Evolutionary conservation across 2,329 filamentous ascomycete genomes (phyloP).

Genomic region (Myriosclerotinia duriaeana): DNA sequence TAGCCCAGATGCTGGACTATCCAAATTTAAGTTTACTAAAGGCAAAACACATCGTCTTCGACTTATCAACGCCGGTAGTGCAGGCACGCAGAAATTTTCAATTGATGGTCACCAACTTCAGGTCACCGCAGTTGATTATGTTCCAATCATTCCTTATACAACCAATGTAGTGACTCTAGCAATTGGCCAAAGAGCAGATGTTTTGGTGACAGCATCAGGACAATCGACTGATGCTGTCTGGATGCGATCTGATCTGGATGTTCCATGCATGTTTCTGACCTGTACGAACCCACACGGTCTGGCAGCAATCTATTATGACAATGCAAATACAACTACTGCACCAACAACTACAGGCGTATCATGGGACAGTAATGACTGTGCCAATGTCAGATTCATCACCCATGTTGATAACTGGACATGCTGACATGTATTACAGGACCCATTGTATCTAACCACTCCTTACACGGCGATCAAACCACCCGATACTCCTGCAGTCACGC

Average conservation of each 20-base stretch:
- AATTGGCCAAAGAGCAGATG: conserved; percentile 50
- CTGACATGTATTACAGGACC: conserved; percentile 15
- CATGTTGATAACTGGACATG: not conserved
- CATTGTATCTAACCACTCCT: conserved; percentile 14
- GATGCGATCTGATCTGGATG: conserved; percentile 55
- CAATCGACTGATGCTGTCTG: conserved; percentile 52
- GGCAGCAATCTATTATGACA: conserved; percentile 50
- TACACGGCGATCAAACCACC: conserved; percentile 13
- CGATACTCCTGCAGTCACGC: conserved; percentile 19
- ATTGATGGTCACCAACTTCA: conserved; percentile 57
- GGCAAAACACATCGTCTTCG: conserved; percentile 48
- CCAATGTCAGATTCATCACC: conserved; percentile 11
- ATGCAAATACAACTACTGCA: conserved; percentile 12
- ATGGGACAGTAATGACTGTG: conserved; percentile 24
- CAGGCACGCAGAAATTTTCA: conserved; percentile 42
- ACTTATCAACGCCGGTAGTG: conserved; percentile 48
- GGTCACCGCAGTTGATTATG: conserved; percentile 57
- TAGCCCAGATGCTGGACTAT: conserved; percentile 29
- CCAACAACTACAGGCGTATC: conserved; percentile 18
- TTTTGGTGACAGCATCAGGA: conserved; percentile 51
- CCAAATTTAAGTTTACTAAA: conserved; percentile 41
- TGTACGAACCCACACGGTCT: conserved; percentile 51
- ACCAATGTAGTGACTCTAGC: conserved; percentile 48
- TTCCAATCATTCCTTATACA: conserved; percentile 56
- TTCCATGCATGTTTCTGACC: conserved; percentile 45